These are phyloP conservation scores for Phaeosphaeria sp. DNA, from an alignment of 2,329 filamentous ascomycete species.

Conservation along the genomic window DNA sequence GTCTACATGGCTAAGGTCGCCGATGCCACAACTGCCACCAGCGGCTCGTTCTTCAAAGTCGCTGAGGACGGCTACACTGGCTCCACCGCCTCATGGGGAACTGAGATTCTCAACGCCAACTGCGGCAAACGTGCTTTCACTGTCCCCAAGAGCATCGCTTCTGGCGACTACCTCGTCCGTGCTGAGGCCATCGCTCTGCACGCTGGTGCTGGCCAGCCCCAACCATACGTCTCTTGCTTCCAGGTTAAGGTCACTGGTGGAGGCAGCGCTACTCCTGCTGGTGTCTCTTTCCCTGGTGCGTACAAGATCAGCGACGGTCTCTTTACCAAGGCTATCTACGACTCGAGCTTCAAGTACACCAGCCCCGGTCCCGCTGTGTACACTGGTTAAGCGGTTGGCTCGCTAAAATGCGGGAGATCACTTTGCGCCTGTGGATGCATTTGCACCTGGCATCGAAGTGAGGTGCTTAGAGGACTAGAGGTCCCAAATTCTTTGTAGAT, in stretches of 20 bases:
- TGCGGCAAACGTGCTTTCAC: constrained; percentile 46
- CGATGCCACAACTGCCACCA: constrained; percentile 41
- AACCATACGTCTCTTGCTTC: constrained; percentile 47
- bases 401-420: neutral
- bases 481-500: constrained; percentile 6
- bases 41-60: constrained; percentile 47
- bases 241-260: constrained; percentile 47
- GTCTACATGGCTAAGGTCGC: constrained; percentile 48
- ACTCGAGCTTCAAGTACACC: constrained; percentile 42
- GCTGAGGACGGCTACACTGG: constrained; percentile 47
- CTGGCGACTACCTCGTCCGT: constrained; percentile 43
- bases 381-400: constrained; percentile 28
- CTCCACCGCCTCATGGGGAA: constrained; percentile 45
- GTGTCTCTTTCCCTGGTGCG: constrained; percentile 44
- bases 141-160: constrained; percentile 42
- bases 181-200: constrained; percentile 45
- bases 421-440: constrained; percentile 4
- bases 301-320: constrained; percentile 43
- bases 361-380: constrained; percentile 44
- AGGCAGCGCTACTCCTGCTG: constrained; percentile 39
- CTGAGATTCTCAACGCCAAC: constrained; percentile 49
- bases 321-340: constrained; percentile 45
- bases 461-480: neutral
- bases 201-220: constrained; percentile 37
- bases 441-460: constrained; percentile 6